Evolutionary conservation across 345 rosid species (phyloP).

Genomic region (Draba incana): DNA sequence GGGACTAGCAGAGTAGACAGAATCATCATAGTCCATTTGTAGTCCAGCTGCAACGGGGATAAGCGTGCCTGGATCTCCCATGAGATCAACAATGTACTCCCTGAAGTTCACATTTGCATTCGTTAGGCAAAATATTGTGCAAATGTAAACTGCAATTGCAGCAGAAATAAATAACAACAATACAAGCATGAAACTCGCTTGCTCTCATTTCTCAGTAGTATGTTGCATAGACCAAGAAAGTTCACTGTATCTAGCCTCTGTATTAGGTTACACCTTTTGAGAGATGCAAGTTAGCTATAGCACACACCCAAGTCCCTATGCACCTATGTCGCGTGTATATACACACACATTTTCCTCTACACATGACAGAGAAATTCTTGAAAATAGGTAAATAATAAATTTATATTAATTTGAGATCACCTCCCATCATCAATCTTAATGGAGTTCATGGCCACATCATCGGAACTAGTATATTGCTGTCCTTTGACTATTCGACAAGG

Average conservation of each 20-base stretch:
- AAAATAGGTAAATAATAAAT: background rate
- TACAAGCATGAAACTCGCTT: constrained; percentile 18
- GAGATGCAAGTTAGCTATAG: constrained; percentile 20
- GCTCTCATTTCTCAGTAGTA: constrained; percentile 1
- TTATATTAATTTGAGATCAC: constrained; percentile 43
- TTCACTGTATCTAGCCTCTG: constrained; percentile 10
- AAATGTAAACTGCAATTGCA: constrained; percentile 8
- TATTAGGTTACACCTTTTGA: constrained; percentile 15
- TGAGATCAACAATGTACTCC: constrained; percentile 96
- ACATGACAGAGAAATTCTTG: constrained; percentile 14
- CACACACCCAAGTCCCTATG: constrained; percentile 11
- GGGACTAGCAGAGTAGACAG: constrained; percentile 68
- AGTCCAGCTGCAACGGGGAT: constrained; percentile 80
- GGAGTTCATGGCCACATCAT: constrained; percentile 89
- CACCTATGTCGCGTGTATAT: constrained; percentile 1
- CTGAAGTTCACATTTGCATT: constrained; percentile 57
- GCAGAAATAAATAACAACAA: constrained; percentile 16
- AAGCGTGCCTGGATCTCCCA: constrained; percentile 97
- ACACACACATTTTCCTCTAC: constrained; percentile 9
- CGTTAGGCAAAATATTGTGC: background rate
- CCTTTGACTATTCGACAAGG: constrained; percentile 95
- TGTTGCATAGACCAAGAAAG: constrained; percentile 12
- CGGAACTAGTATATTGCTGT: constrained; percentile 83
- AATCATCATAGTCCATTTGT: constrained; percentile 65
- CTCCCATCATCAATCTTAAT: constrained; percentile 90